Conservation (phyloP, 148 eudicot genomes). For the Persicaria tinctoria region DNA sequence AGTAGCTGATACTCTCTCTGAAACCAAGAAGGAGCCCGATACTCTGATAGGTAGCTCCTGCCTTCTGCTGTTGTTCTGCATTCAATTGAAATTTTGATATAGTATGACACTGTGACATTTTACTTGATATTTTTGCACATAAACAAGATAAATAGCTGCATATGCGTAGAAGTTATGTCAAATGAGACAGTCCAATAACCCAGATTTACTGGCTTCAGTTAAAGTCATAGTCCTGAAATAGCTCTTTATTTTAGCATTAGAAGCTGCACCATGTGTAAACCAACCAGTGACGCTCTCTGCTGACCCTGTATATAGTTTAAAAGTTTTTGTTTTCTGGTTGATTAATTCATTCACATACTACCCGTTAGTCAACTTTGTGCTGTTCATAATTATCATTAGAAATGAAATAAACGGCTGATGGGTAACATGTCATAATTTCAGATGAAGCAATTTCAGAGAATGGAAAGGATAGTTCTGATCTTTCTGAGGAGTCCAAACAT, state of each 20-base stretch:
- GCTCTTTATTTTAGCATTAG: neutral
- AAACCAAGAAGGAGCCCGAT: constrained; percentile 70
- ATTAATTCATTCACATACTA: neutral
- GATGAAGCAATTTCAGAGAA: constrained; percentile 9
- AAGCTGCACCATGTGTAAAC: neutral
- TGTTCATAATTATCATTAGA: neutral
- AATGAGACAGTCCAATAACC: neutral
- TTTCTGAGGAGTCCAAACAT: constrained; percentile 9
- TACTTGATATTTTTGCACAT: neutral
- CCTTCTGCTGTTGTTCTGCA: neutral
- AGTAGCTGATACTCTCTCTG: constrained; percentile 56
- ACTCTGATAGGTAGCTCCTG: constrained; percentile 47
- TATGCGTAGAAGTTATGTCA: neutral
- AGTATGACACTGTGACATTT: neutral
- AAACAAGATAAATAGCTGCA: neutral
- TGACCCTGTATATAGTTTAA: neutral
- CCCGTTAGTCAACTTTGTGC: neutral
- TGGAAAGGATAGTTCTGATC: neutral
- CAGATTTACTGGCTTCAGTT: neutral
- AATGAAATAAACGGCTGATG: neutral
- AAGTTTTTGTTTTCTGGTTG: neutral
- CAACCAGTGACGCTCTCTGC: neutral
- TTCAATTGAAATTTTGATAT: constrained; percentile 1
- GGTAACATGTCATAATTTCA: neutral
- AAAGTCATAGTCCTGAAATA: neutral